Conservation (phyloP, 179 eudicot genomes). For the Beta macrorhiza region DNA sequence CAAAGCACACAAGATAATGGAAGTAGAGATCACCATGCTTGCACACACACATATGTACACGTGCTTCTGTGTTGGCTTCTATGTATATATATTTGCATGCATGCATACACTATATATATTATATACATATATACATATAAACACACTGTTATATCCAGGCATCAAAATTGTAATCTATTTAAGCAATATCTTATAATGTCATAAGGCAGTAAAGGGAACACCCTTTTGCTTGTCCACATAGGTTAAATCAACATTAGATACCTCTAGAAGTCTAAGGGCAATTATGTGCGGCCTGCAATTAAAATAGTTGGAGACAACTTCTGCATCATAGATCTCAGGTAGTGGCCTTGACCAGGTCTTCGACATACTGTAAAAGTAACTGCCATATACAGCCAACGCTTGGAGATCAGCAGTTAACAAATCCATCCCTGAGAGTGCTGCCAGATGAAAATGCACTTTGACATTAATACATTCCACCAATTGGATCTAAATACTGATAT, state of each 20-base stretch:
- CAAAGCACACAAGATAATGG: too few species aligned
- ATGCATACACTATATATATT: neutral
- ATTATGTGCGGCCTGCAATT: constrained; percentile 85
- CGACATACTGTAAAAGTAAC: constrained; percentile 58
- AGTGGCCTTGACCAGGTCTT: constrained; percentile 88
- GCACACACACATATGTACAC: neutral
- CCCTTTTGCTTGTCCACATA: neutral
- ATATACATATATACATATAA: too few species aligned
- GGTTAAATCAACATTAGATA: constrained; percentile 23
- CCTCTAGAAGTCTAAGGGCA: constrained; percentile 89
- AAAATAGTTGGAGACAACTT: constrained; percentile 69
- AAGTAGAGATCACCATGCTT: neutral
- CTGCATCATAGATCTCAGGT: constrained; percentile 83
- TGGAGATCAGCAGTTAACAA: constrained; percentile 74
- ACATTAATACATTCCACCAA: neutral
- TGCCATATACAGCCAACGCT: constrained; percentile 67
- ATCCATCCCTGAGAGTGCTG: constrained; percentile 75
- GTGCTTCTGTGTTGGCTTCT: neutral
- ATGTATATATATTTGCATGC: too few species aligned
- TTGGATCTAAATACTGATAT: neutral
- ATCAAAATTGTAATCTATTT: too few species aligned
- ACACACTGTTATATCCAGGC: too few species aligned
- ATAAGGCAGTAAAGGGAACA: neutral
- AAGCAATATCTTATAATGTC: too few species aligned
- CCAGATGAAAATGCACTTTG: constrained; percentile 13